Percentiles rank a stretch among this genome's conserved stretches.
These are phyloP conservation scores for Neofusicoccum parvum DNA, from an alignment of 2,329 filamentous ascomycete genomes.

Conservation along the genomic window DNA sequence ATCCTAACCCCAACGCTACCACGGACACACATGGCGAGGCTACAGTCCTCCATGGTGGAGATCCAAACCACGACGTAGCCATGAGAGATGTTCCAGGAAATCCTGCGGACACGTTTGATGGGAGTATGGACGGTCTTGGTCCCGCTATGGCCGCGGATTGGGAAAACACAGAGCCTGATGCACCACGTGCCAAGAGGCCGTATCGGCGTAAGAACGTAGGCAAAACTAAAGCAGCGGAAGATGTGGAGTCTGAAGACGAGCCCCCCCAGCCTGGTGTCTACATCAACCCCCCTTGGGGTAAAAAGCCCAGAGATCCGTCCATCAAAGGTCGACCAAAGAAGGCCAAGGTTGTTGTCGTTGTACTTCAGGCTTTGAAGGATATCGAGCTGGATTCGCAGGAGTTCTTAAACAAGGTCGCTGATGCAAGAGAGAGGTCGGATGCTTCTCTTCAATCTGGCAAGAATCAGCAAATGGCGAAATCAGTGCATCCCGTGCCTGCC, in stretches of 20 bases:
- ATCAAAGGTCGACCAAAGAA: constrained; percentile 45
- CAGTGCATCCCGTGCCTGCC: neutral
- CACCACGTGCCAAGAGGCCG: neutral
- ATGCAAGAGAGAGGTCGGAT: neutral
- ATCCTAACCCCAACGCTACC: neutral
- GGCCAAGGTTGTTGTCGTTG: constrained; percentile 47
- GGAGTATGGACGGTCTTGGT: neutral
- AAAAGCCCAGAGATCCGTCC: constrained; percentile 26
- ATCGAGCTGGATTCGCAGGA: neutral
- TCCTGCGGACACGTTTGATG: neutral
- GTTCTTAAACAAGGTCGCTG: neutral
- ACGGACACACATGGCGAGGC: neutral
- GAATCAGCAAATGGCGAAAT: neutral
- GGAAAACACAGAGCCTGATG: neutral
- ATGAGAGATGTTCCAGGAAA: neutral
- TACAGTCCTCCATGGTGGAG: too few relatives aligned
- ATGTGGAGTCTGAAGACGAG: neutral
- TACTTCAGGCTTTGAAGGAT: constrained; percentile 34
- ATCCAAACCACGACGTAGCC: neutral
- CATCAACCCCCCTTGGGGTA: constrained; percentile 49
- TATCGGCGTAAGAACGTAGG: neutral
- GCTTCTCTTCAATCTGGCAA: neutral
- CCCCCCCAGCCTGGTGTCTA: constrained; percentile 41
- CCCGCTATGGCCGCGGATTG: neutral
- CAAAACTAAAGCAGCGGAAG: neutral